Evolutionary conservation across 768 basidiomycete genomes (phyloP).

Genomic region (Russula sp.): DNA sequence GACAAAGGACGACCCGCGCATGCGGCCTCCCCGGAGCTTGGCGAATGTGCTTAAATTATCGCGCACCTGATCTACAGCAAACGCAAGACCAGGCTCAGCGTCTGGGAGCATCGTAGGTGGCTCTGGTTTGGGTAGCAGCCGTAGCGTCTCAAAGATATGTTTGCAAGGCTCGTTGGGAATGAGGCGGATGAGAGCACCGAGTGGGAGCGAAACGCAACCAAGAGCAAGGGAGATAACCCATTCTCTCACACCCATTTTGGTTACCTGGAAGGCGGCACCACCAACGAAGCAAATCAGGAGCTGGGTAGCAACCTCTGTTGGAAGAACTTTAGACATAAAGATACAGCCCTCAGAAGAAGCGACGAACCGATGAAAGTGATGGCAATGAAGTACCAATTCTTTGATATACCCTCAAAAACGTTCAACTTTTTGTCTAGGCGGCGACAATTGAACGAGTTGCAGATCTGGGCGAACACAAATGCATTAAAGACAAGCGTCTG

Average conservation of each 20-base stretch:
- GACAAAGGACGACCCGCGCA: slow-evolving; percentile 80
- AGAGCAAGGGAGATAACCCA: slow-evolving; percentile 93
- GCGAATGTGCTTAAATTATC: slow-evolving; percentile 83
- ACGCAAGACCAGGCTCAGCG: slow-evolving; percentile 57
- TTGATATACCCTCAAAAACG: slow-evolving; percentile 74
- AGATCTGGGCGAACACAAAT: slow-evolving; percentile 98
- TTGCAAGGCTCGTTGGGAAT: slow-evolving; percentile 80
- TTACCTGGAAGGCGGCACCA: slow-evolving; percentile 87
- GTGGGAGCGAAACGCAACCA: slow-evolving; percentile 79
- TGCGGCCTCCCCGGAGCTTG: slow-evolving; percentile 80
- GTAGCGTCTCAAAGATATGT: slow-evolving; percentile 43
- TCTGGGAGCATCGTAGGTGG: slow-evolving; percentile 61
- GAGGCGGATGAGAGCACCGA: slow-evolving; percentile 73
- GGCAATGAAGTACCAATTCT: slow-evolving; percentile 76
- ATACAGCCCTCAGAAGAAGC: neutral
- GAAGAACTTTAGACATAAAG: slow-evolving; percentile 1
- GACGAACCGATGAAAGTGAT: slow-evolving; percentile 79
- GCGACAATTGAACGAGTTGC: slow-evolving; percentile 90
- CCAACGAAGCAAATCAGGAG: slow-evolving; percentile 87
- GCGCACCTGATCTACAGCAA: slow-evolving; percentile 72
- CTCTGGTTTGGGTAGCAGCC: slow-evolving; percentile 55
- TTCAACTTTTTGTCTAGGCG: slow-evolving; percentile 81
- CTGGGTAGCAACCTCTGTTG: slow-evolving; percentile 77
- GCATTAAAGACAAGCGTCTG: slow-evolving; percentile 93
- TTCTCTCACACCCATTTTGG: slow-evolving; percentile 66